A percentile compares a stretch with the other conserved stretches of the same genome.
Evolutionary conservation across 257 asterid genomes (phyloP).

Genomic region (Oldenlandia corymbosa): DNA sequence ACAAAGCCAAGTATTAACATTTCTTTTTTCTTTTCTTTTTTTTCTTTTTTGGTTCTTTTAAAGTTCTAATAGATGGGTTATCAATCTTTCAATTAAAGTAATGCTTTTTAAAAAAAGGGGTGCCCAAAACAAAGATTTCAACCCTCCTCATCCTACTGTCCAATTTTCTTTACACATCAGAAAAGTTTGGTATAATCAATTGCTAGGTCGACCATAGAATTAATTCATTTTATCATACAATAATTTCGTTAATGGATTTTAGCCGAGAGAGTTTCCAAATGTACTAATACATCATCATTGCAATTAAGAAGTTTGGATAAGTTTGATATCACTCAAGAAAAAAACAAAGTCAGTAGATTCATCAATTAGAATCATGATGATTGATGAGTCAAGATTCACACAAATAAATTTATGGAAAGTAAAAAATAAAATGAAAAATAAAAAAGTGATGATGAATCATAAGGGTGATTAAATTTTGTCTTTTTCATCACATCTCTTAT

Average conservation of each 20-base stretch:
- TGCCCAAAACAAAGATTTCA: slow-evolving; percentile 36
- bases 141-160: slow-evolving; percentile 16
- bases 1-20: too few species aligned
- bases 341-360: neutral
- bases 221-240: too few species aligned
- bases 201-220: too few species aligned
- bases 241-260: too few species aligned
- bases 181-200: too few species aligned
- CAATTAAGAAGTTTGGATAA: too few species aligned
- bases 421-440: neutral
- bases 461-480: neutral
- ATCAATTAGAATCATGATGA: neutral
- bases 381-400: slow-evolving; percentile 9
- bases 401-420: neutral
- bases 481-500: neutral
- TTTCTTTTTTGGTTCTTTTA: too few species aligned
- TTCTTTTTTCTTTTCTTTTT: too few species aligned
- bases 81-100: slow-evolving; percentile 48
- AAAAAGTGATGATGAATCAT: neutral
- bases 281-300: too few species aligned
- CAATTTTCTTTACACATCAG: slow-evolving; percentile 35
- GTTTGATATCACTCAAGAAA: neutral
- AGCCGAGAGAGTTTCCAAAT: too few species aligned
- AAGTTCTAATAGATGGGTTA: too few species aligned
- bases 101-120: slow-evolving; percentile 26